Evolutionary conservation across 352 stramenopile genomes (phyloP).

Genomic region (Elongisporangium anandrum): DNA sequence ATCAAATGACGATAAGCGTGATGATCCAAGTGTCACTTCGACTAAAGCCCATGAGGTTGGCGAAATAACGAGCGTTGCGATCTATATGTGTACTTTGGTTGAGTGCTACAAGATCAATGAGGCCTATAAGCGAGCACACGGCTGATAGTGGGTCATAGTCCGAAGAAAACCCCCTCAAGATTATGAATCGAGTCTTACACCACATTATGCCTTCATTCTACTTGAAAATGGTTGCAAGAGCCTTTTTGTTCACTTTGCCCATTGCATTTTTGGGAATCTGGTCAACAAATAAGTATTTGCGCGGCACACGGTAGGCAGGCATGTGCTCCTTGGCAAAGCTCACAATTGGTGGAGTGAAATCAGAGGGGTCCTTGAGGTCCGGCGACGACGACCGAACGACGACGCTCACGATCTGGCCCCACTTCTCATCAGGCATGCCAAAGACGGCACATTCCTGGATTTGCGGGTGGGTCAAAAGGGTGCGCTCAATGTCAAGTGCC

Average conservation of each 20-base stretch:
- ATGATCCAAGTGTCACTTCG: slow-evolving; percentile 5
- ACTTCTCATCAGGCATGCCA: slow-evolving; percentile 77
- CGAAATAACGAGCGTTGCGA: slow-evolving; percentile 18
- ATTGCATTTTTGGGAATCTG: slow-evolving; percentile 91
- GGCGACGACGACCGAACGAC: slow-evolving; percentile 32
- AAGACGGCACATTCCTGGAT: slow-evolving; percentile 86
- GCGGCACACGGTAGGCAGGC: slow-evolving; percentile 81
- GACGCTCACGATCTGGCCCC: slow-evolving; percentile 76
- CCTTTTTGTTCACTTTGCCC: slow-evolving; percentile 94
- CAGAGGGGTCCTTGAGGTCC: slow-evolving; percentile 6
- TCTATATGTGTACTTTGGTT: slow-evolving; percentile 44
- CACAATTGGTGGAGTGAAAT: slow-evolving; percentile 28
- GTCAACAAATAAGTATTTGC: slow-evolving; percentile 70
- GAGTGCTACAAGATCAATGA: slow-evolving; percentile 51
- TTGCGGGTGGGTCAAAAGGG: slow-evolving; percentile 76
- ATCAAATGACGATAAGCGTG: slow-evolving; percentile 6
- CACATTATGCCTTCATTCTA: neutral
- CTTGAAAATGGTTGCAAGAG: slow-evolving; percentile 43
- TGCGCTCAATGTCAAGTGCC: slow-evolving; percentile 87
- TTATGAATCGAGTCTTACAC: too few species aligned
- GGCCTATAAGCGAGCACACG: too few species aligned
- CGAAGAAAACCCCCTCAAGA: too few species aligned
- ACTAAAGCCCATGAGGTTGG: slow-evolving; percentile 24
- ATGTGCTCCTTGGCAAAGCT: slow-evolving; percentile 62
- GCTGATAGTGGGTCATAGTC: too few species aligned